Conservation (phyloP, 192 early-diverging fungal species). For the Endogone sp. region DNA sequence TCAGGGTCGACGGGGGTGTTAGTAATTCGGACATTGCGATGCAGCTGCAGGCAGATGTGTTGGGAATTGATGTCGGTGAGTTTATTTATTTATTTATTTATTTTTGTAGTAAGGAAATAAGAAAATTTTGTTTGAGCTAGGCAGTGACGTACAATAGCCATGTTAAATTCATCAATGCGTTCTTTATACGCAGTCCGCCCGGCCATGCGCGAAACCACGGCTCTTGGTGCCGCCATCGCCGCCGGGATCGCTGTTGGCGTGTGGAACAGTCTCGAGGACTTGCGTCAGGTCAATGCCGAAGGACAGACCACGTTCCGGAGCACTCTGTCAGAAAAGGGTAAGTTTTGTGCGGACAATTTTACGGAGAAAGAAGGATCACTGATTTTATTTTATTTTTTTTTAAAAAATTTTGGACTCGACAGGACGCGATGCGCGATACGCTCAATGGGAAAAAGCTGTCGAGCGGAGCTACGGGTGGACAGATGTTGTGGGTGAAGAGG, state of each 20-base stretch:
- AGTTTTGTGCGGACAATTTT: not conserved
- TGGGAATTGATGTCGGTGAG: conserved; percentile 69
- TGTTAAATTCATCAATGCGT: not conserved
- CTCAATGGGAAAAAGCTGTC: conserved; percentile 74
- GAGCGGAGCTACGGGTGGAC: conserved; percentile 63
- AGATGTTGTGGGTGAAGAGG: conserved; percentile 11
- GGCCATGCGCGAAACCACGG: conserved; percentile 89
- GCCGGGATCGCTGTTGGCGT: conserved; percentile 55
- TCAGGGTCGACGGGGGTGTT: conserved; percentile 91
- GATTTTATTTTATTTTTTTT: too few relatives aligned
- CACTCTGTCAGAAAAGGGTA: conserved; percentile 30
- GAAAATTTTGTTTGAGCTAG: too few relatives aligned
- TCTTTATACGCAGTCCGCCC: conserved; percentile 53
- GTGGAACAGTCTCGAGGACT: conserved; percentile 50
- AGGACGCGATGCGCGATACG: conserved; percentile 52
- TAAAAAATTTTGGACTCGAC: not conserved
- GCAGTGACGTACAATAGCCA: too few relatives aligned
- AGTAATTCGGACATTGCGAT: conserved; percentile 87
- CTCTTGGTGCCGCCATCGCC: conserved; percentile 90
- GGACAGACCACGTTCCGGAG: conserved; percentile 39
- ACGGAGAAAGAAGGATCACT: not conserved
- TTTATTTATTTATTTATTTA: not conserved
- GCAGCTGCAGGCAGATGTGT: conserved; percentile 90
- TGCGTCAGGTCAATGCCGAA: conserved; percentile 51
- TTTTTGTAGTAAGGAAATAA: too few relatives aligned